Conservation (phyloP, 2,329 filamentous ascomycete genomes). For the Diaporthe citri region DNA sequence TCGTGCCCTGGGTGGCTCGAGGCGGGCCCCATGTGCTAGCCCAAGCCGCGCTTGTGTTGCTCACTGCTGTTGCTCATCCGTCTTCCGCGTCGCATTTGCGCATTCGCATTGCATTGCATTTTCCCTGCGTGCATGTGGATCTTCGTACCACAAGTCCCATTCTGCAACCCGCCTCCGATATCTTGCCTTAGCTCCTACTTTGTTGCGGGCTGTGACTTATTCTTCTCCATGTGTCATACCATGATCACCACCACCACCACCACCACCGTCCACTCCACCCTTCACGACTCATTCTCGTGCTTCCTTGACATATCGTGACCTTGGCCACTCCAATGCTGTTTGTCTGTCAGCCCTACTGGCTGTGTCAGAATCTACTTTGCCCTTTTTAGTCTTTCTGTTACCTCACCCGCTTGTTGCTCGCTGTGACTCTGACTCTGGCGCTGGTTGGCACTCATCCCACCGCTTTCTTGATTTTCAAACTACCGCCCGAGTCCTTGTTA, state of each 20-base stretch:
- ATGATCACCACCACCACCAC: neutral
- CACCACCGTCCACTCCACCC: neutral
- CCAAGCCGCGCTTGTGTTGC: neutral
- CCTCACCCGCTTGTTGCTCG: neutral
- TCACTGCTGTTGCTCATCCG: neutral
- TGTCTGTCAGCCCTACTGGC: constrained; percentile 12
- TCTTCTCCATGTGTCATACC: constrained; percentile 22
- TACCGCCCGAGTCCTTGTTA: constrained; percentile 17
- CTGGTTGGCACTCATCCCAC: neutral
- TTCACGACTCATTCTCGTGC: constrained; percentile 14
- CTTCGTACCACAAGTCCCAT: constrained; percentile 1
- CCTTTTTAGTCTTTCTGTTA: neutral
- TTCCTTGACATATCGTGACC: constrained; percentile 24
- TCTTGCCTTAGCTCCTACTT: constrained; percentile 10
- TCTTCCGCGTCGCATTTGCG: neutral
- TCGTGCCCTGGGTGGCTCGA: neutral
- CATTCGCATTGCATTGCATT: constrained; percentile 29
- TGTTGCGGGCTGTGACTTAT: neutral
- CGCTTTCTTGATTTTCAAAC: neutral
- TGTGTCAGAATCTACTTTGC: neutral
- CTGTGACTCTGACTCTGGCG: neutral
- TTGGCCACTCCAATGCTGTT: neutral
- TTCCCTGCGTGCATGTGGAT: constrained; percentile 27
- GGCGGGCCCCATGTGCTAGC: neutral
- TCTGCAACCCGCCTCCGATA: constrained; percentile 15